Evolutionary conservation across 208 protist species (phyloP), one percentile per base, ranked within the genome.

Genomic region (Naegleria gruberi): DNA sequence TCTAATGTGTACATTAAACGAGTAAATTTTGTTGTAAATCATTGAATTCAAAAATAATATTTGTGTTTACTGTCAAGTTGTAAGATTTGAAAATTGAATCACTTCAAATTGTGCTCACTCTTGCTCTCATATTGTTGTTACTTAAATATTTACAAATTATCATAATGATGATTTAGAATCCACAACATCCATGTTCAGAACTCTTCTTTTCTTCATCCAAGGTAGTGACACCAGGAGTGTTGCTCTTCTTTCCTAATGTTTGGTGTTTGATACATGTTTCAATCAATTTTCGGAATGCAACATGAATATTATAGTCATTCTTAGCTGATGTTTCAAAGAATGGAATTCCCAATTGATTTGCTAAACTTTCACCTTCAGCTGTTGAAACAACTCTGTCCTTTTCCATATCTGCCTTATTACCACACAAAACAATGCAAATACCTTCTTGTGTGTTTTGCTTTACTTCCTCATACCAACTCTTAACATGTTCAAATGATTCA

Each of bases 251-350:
- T 2, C 17, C 30, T 8, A 77, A 37, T 7, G 65, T 26, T n/a
- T 77, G 65, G 26, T 37, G 26, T 37, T 77, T 77, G 26, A 77
- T 77, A 37, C 65, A 77, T 5, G 26, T 45, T 37, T 86, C 82
- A 40, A 86, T 96, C 95, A 98, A 97, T 57, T 93, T 98, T 89
- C 97, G 92, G 93, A 99, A 99, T 37, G 98, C 98, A 90, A 98
- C 93, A 94, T 99, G 98, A 42, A 99, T 98, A 92, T 99, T 99
- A 30, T 96, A 97, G 0, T 97, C 95, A 92, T 96, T 98, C 95
- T 99, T 99, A 4, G 99, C 98, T 84, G 96, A 98, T 40, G 99
- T 99, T 94, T 99, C 99, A 30, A 99, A 94, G 93, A 99, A 99
- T 37, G 98, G 97, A 90, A 99, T 99, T 85, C 95, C 95, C 12